A percentile compares a stretch with the other conserved stretches of the same genome.
Evolutionary conservation across 2,329 filamentous ascomycete genomes (phyloP).

Genomic region (Xylaria multiplex): DNA sequence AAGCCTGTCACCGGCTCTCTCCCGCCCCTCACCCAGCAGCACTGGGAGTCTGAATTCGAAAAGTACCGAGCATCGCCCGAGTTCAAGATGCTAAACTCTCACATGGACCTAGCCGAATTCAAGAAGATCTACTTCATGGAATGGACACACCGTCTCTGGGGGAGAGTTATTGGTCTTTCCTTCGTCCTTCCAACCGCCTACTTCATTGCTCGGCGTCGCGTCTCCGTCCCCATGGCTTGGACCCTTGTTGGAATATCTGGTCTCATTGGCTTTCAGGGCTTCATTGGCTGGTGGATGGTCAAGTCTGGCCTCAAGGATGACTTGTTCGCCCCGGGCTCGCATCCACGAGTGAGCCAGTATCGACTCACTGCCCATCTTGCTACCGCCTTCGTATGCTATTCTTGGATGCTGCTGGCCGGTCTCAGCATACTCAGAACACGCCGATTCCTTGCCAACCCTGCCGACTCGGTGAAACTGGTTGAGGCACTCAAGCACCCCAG

Average conservation of each 20-base stretch:
- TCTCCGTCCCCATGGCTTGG: conserved; percentile 79
- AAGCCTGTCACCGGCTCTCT: conserved; percentile 92
- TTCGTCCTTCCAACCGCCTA: conserved; percentile 90
- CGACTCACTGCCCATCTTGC: conserved; percentile 88
- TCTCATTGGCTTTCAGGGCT: conserved; percentile 93
- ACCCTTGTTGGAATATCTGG: conserved; percentile 84
- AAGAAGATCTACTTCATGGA: conserved; percentile 99
- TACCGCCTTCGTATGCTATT: conserved; percentile 91
- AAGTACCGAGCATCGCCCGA: conserved; percentile 95
- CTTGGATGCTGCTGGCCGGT: conserved; percentile 91
- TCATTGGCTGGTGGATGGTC: conserved; percentile 99
- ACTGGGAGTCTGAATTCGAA: conserved; percentile 93
- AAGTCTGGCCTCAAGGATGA: conserved; percentile 96
- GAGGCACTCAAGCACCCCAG: conserved; percentile 71
- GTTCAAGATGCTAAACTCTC: conserved; percentile 88
- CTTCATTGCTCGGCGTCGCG: conserved; percentile 82
- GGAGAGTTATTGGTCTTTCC: conserved; percentile 86
- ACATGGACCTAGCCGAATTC: conserved; percentile 93
- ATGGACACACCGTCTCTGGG: conserved; percentile 96
- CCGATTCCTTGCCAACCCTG: conserved; percentile 74
- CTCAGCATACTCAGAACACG: conserved; percentile 84
- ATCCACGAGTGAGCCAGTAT: conserved; percentile 95
- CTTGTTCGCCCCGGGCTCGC: conserved; percentile 87
- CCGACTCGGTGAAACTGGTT: conserved; percentile 68
- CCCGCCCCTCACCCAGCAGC: conserved; percentile 78